Percentiles rank a stretch among this genome's conserved stretches.
Conservation (phyloP, 768 basidiomycete species). For the Austroboletus eburneus region DNA sequence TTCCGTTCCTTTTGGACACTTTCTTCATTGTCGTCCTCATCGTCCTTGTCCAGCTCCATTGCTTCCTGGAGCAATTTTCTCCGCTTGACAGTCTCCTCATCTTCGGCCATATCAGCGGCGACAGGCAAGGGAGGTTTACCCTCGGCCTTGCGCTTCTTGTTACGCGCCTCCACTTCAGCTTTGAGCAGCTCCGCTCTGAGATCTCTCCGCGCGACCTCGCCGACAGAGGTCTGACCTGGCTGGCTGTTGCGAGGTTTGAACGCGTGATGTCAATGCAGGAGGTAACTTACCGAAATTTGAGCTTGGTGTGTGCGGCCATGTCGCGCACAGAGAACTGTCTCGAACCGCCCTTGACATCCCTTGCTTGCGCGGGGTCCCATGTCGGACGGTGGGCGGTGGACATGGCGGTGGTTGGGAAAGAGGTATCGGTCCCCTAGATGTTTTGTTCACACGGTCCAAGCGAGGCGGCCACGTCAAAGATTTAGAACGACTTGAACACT, state of each 20-base stretch:
- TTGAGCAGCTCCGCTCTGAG: constrained; percentile 75
- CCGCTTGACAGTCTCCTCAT: constrained; percentile 71
- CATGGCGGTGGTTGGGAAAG: constrained; percentile 41
- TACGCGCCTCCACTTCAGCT: constrained; percentile 83
- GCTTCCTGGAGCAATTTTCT: constrained; percentile 86
- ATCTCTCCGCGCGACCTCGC: constrained; percentile 76
- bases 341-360: constrained; percentile 88
- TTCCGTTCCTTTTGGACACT: constrained; percentile 34
- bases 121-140: constrained; percentile 47
- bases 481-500: not conserved
- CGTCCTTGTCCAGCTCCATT: constrained; percentile 85
- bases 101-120: constrained; percentile 40
- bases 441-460: constrained; percentile 10
- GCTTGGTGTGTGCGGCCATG: constrained; percentile 93
- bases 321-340: constrained; percentile 91
- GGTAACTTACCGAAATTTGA: constrained; percentile 82
- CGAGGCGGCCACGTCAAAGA: not conserved
- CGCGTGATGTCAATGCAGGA: not conserved
- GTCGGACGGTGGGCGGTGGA: constrained; percentile 92
- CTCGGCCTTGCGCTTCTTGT: constrained; percentile 91
- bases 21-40: constrained; percentile 67
- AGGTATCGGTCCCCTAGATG: too few species aligned
- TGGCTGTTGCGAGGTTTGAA: constrained; percentile 47
- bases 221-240: constrained; percentile 80
- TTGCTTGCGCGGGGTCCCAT: constrained; percentile 96